Percentiles rank a stretch among this genome's conserved stretches.
These are phyloP conservation scores for Salix koriyanagi DNA, from an alignment of 345 rosid species.

Conservation along the genomic window DNA sequence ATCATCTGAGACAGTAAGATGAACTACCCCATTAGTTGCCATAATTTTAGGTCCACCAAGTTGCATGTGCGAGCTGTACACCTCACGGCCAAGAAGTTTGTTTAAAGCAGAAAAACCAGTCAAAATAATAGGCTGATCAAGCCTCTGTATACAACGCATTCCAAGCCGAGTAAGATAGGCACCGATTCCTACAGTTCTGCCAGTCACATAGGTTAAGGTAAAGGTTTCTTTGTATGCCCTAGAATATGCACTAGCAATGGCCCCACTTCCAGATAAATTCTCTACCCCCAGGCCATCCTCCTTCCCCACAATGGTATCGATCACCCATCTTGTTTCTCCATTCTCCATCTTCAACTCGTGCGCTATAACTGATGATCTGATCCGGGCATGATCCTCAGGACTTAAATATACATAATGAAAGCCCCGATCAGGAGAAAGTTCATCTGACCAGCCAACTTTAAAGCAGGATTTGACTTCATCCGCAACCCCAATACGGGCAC, in stretches of 20 bases:
- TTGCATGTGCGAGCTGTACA: constrained; percentile 99
- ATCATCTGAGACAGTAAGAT: constrained; percentile 94
- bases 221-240: constrained; percentile 95
- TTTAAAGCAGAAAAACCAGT: constrained; percentile 97
- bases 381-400: constrained; percentile 65
- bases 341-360: constrained; percentile 69
- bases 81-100: constrained; percentile 98
- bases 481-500: constrained; percentile 95
- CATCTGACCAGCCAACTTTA: constrained; percentile 94
- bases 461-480: constrained; percentile 92
- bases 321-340: constrained; percentile 90
- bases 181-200: constrained; percentile 96
- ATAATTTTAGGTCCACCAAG: constrained; percentile 99
- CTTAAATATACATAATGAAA: constrained; percentile 84
- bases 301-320: constrained; percentile 89
- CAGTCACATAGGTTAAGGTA: constrained; percentile 90
- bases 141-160: constrained; percentile 98
- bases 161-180: constrained; percentile 99
- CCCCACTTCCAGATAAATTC: constrained; percentile 95
- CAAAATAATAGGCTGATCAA: constrained; percentile 96
- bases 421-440: constrained; percentile 78
- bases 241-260: constrained; percentile 96
- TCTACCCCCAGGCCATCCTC: constrained; percentile 98
- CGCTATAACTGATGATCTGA: constrained; percentile 77
- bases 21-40: constrained; percentile 99